phyloP scores from a whole-genome alignment of 2,329 filamentous ascomycete species.

The Simplicillium aogashimaense region DNA sequence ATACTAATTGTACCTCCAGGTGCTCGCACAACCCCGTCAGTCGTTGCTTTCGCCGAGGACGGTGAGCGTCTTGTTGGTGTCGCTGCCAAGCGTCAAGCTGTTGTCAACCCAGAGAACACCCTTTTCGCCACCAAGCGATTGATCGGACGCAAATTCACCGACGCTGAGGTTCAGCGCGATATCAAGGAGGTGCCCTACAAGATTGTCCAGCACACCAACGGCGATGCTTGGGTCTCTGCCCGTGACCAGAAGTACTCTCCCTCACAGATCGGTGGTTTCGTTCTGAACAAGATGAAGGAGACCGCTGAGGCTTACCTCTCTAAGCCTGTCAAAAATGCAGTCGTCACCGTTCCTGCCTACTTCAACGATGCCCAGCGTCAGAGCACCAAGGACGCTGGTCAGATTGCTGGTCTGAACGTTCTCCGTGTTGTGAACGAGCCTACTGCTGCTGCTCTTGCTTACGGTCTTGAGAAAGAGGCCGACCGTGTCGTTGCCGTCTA shows the following conservation, averaged over 20 bases:
- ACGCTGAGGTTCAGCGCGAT: constrained; percentile 88
- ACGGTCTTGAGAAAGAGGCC: constrained; percentile 89
- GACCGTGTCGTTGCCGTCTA: constrained; percentile 90
- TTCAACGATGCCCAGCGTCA: constrained; percentile 99
- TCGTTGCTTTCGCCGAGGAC: constrained; percentile 44
- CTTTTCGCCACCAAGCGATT: constrained; percentile 98
- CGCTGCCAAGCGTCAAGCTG: constrained; percentile 93
- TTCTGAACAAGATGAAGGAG: constrained; percentile 99
- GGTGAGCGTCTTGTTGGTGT: constrained; percentile 95
- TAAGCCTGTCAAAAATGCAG: constrained; percentile 88
- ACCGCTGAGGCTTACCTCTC: constrained; percentile 88
- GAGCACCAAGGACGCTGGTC: constrained; percentile 95
- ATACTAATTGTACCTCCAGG: constrained; percentile 10
- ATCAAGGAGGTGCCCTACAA: constrained; percentile 98
- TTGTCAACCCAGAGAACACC: constrained; percentile 97
- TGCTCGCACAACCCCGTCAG: constrained; percentile 23
- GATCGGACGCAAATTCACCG: constrained; percentile 94
- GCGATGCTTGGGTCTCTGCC: constrained; percentile 91
- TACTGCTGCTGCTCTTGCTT: constrained; percentile 88
- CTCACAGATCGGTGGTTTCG: constrained; percentile 95
- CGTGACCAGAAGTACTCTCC: constrained; percentile 94
- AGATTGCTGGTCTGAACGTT: constrained; percentile 92
- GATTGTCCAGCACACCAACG: constrained; percentile 94
- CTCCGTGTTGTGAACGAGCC: constrained; percentile 98
- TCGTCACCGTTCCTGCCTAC: constrained; percentile 94